Conservation (phyloP, 2,329 filamentous ascomycete genomes). For the Sclerotiophoma versabilis region DNA sequence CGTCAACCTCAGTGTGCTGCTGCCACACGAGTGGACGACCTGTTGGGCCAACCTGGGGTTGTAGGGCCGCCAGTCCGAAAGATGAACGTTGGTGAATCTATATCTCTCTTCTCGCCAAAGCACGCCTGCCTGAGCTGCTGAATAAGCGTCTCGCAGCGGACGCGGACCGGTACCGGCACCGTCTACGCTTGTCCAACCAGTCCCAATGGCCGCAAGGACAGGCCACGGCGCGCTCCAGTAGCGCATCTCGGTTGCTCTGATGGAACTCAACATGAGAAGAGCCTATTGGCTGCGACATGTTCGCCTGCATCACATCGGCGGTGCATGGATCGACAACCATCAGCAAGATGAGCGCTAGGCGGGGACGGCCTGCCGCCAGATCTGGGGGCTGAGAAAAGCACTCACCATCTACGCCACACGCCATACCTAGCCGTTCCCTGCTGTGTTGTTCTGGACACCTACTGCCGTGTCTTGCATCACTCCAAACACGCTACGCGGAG, state of each 20-base stretch:
- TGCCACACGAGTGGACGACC: not conserved
- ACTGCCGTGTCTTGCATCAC: slow-evolving; percentile 37
- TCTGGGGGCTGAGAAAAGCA: slow-evolving; percentile 28
- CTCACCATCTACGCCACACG: slow-evolving; percentile 28
- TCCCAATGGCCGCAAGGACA: slow-evolving; percentile 29
- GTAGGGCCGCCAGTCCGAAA: slow-evolving; percentile 9
- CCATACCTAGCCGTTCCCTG: slow-evolving; percentile 18
- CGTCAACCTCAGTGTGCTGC: slow-evolving; percentile 1
- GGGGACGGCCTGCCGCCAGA: slow-evolving; percentile 24
- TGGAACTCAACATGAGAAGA: slow-evolving; percentile 44
- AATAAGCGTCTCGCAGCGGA: slow-evolving; percentile 11
- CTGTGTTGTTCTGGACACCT: slow-evolving; percentile 14
- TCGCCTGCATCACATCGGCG: slow-evolving; percentile 44
- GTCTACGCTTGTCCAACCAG: slow-evolving; percentile 21
- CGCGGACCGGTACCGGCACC: slow-evolving; percentile 24
- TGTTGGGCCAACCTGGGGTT: slow-evolving; percentile 3
- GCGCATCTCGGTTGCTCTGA: slow-evolving; percentile 33
- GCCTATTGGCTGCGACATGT: slow-evolving; percentile 43
- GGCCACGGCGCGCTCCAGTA: slow-evolving; percentile 39
- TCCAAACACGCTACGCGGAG: slow-evolving; percentile 42
- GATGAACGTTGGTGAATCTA: not conserved
- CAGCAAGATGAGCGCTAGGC: slow-evolving; percentile 35
- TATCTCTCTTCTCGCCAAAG: slow-evolving; percentile 3
- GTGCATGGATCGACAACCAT: slow-evolving; percentile 33
- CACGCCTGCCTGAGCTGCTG: slow-evolving; percentile 5